Conservation (phyloP, 208 protist genomes). For the Novymonas esmeraldas region DNA sequence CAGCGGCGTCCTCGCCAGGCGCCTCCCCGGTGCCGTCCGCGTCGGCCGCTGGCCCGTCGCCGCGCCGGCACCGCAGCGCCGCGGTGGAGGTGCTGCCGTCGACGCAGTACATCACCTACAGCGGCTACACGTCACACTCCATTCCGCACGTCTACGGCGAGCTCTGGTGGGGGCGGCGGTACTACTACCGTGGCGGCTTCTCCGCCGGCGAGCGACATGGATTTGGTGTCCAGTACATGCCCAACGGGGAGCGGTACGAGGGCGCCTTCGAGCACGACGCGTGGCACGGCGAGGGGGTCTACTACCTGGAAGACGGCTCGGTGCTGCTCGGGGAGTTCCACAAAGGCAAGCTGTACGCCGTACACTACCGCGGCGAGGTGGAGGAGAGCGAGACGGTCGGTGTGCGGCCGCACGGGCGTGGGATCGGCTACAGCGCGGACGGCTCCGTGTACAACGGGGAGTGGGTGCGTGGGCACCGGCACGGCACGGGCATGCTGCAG, state of each 20-base stretch:
- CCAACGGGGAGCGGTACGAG: conserved; percentile 73
- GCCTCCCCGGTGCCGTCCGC: not conserved
- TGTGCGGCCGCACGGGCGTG: conserved; percentile 62
- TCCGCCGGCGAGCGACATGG: conserved; percentile 59
- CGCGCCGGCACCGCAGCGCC: not conserved
- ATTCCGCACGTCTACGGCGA: conserved; percentile 82
- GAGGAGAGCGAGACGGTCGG: conserved; percentile 32
- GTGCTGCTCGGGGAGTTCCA: conserved; percentile 66
- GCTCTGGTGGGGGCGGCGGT: conserved; percentile 69
- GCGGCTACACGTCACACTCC: conserved; percentile 65
- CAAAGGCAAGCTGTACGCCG: conserved; percentile 34
- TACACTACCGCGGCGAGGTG: conserved; percentile 80
- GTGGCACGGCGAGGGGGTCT: conserved; percentile 69
- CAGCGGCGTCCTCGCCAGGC: not conserved
- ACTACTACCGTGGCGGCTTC: conserved; percentile 75
- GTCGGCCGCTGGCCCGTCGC: not conserved
- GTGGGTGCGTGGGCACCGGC: conserved; percentile 70
- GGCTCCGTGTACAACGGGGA: conserved; percentile 83
- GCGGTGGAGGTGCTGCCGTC: conserved; percentile 9
- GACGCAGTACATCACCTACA: conserved; percentile 62
- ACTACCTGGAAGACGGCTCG: conserved; percentile 71
- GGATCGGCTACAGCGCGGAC: conserved; percentile 42
- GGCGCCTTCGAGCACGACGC: conserved; percentile 58
- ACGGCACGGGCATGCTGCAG: conserved; percentile 79
- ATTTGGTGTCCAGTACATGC: conserved; percentile 61